phyloP scores from a whole-genome alignment of 331 rosid genomes.

The Malus hybrid region DNA sequence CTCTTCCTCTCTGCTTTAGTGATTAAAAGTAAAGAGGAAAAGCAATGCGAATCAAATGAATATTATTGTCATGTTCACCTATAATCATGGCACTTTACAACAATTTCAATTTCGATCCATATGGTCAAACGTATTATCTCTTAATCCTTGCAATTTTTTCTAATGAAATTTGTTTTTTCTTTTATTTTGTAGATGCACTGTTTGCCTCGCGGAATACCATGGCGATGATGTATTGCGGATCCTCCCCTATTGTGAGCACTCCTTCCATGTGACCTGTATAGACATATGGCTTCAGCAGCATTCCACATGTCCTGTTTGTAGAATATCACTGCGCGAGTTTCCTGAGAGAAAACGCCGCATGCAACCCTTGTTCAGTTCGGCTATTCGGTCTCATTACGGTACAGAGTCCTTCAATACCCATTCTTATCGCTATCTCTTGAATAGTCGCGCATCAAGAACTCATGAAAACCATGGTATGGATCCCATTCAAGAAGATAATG shows the following conservation, averaged over 20 bases:
- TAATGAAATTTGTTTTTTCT: slow-evolving; percentile 14
- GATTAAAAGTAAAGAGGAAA: neutral
- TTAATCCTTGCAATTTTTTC: neutral
- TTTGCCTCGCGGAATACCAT: slow-evolving; percentile 76
- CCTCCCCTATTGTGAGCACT: slow-evolving; percentile 86
- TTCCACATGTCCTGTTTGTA: slow-evolving; percentile 87
- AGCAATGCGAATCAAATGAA: neutral
- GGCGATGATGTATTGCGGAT: slow-evolving; percentile 68
- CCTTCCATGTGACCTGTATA: slow-evolving; percentile 78
- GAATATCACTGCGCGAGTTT: slow-evolving; percentile 55
- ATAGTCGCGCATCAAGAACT: slow-evolving; percentile 26
- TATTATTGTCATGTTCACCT: neutral
- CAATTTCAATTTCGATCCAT: neutral
- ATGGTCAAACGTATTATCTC: neutral
- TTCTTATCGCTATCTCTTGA: slow-evolving; percentile 37
- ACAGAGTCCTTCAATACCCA: slow-evolving; percentile 31
- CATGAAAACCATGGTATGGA: slow-evolving; percentile 34
- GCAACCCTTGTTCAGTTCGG: slow-evolving; percentile 70
- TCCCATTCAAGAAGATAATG: slow-evolving; percentile 32
- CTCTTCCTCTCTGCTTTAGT: neutral
- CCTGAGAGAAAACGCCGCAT: slow-evolving; percentile 45
- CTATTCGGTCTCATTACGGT: slow-evolving; percentile 34
- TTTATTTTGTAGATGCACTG: slow-evolving; percentile 59
- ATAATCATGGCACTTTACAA: neutral
- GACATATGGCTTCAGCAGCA: slow-evolving; percentile 94